Evolutionary conservation across 2,329 filamentous ascomycete species (phyloP).

Genomic region (Hortaea sp.): DNA sequence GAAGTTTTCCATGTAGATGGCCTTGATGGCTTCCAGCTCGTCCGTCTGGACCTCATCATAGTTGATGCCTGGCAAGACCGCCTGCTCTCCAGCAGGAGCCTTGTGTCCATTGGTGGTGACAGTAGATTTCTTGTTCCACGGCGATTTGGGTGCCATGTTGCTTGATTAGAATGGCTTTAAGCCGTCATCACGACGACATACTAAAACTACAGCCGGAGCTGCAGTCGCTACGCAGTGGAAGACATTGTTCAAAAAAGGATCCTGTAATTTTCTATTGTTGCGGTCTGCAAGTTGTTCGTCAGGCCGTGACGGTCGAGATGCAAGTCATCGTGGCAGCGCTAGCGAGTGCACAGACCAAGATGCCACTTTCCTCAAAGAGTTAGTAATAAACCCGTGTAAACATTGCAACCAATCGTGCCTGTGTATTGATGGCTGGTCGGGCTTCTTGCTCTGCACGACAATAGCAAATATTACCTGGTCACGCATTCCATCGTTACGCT

Average conservation of each 20-base stretch:
- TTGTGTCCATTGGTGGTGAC: not conserved
- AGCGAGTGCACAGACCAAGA: too few species aligned
- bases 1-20: constrained; percentile 87
- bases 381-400: not conserved
- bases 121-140: constrained; percentile 25
- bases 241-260: constrained; percentile 4
- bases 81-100: not conserved
- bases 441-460: not conserved
- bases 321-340: not conserved
- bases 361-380: too few species aligned
- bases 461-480: not conserved
- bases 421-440: not conserved
- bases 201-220: constrained; percentile 34
- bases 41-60: constrained; percentile 81
- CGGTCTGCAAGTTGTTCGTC: not conserved
- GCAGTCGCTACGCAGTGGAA: constrained; percentile 23
- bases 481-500: not conserved
- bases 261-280: not conserved
- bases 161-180: not conserved
- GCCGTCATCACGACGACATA: too few species aligned
- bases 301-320: not conserved
- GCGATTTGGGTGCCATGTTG: constrained; percentile 38
- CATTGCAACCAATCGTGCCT: not conserved
- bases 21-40: constrained; percentile 73
- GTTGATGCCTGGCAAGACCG: constrained; percentile 36